Evolutionary conservation across 2,329 filamentous ascomycete species (phyloP), one percentile per base, ranked within the genome.

Genomic region (Alternaria conjuncta): DNA sequence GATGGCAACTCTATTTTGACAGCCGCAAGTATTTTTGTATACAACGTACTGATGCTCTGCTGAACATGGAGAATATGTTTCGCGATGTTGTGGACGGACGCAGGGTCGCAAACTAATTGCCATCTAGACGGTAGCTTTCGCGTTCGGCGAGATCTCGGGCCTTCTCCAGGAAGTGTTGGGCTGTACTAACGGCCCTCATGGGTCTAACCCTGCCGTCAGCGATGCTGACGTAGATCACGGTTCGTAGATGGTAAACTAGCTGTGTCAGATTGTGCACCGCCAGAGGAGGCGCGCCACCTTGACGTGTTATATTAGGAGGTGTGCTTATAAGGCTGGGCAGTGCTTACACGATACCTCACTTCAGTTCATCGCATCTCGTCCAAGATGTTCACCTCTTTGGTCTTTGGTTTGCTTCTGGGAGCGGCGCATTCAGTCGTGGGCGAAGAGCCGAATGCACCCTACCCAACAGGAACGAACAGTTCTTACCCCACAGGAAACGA

Each of bases 371-470:
- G 5, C 32, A 49, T 15, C 20, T 55, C 30, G 6, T 55, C 32
- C 15, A 54, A 55, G 18, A 64, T 64, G 61, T 25, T 54, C 21
- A 25, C 32, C 8, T 15, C 18, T 8, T 18, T 57, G 20, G 26
- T 43, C 9, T 15, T 61, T 36, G 43, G 57, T 30, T 46, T 64
- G 21, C 32, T 64, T 7, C 20, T 64, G 10, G 43, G 41, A 12
- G 43, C 30, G 28, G 54, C 43, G 5, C 30, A 20, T 49, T 56
- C 41, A 25, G 47, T 61, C 11, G 30, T 28, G 13, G 53, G 57
- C 1, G 15, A 47, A 21, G 47, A 46, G 30, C 11, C 20, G 20
- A 28, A 32, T 23, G 41, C 23, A 26, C 5, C 18, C 11, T 28
- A 21, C 4, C 12, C 23, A 5, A 32, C 20, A 23, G n/a, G 11